Evolutionary conservation across 1,284 basidiomycete genomes (phyloP).

Genomic region (Boletellus deceptivus): DNA sequence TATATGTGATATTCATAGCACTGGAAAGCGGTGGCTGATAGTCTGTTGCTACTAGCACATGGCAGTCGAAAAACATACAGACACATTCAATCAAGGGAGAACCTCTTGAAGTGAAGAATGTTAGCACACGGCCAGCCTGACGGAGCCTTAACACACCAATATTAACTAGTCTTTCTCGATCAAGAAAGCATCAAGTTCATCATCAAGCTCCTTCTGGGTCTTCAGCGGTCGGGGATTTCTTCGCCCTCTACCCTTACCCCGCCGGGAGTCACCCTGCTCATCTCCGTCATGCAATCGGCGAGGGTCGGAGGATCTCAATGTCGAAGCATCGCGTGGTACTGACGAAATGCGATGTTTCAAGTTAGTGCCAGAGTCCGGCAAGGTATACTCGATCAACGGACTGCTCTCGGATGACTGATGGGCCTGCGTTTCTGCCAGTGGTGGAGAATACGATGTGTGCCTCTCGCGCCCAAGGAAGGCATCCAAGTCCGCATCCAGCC

Average conservation of each 20-base stretch:
- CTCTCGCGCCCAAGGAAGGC: slow-evolving; percentile 52
- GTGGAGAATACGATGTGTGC: slow-evolving; percentile 35
- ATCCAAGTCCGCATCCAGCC: slow-evolving; percentile 57
- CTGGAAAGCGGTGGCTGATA: slow-evolving; percentile 15
- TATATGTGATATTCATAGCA: not conserved
- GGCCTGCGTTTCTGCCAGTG: slow-evolving; percentile 63
- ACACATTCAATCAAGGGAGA: not conserved
- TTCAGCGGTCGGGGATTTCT: slow-evolving; percentile 44
- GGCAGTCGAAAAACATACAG: not conserved
- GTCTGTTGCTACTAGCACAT: slow-evolving; percentile 6
- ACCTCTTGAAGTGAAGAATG: not conserved
- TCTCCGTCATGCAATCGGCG: slow-evolving; percentile 20
- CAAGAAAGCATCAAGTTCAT: slow-evolving; percentile 73
- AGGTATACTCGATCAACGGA: slow-evolving; percentile 56
- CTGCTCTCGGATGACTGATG: slow-evolving; percentile 55
- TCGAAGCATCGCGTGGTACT: slow-evolving; percentile 37
- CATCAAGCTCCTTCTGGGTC: slow-evolving; percentile 71
- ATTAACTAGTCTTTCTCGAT: slow-evolving; percentile 38
- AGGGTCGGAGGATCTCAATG: slow-evolving; percentile 16
- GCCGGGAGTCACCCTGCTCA: slow-evolving; percentile 22
- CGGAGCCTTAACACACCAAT: slow-evolving; percentile 9
- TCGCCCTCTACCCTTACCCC: slow-evolving; percentile 29
- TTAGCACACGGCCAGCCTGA: slow-evolving; percentile 9
- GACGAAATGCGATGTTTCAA: slow-evolving; percentile 47
- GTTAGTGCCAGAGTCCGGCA: slow-evolving; percentile 37